Base-by-base conservation (phyloP, 2,329 filamentous ascomycete species). In the Ophiostoma australiae region DNA sequence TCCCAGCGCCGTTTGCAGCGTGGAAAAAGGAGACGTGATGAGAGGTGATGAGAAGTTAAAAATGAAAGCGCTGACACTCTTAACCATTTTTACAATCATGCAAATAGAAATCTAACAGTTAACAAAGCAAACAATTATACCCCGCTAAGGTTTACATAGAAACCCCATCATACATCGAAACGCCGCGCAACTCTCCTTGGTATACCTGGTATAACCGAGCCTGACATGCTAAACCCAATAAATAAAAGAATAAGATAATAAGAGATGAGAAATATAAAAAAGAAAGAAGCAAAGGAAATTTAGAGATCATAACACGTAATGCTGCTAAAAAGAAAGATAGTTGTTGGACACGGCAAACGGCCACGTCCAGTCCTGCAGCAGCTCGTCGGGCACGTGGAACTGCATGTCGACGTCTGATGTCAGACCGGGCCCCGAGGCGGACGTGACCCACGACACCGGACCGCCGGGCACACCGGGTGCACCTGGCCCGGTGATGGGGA, bases 341-440 rank as follows among this genome's bases (percentile, higher is more conserved):
- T 41, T 72, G 66, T 73, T 74, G n/a, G 73, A 73, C 68, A 73
- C 70, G 44, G 69, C 69, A 71, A 73, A 74, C 3, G 73, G 73
- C 72, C 73, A 74, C 2, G 70, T 71, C 72, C 70, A 72, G 70
- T 71, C 73, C 68, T 74, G 73, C 68, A 73, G 37, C 15, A 74
- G 61, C 73, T 69, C 72, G 63, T 48, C 66, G 4, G 69, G 66
- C 35, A 72, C 33, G 48, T 68, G 70, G 37, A 68, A 52, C 68
- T 70, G 70, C 72, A 72, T 71, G 48, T 70, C 67, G 52, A 68
- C 35, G 15, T 73, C 67, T 1, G 70, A 41, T 3, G 52, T 63
- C 5, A 72, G 63, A 2, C 31, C 63, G 5, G 71, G 65, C 10
- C 41, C 65, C 1, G 35, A 48, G 15, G 58, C 35, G 8, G 71